These are phyloP conservation scores for Ophiosphaerella korrae DNA, from an alignment of 2,329 filamentous ascomycete genomes.

Conservation along the genomic window DNA sequence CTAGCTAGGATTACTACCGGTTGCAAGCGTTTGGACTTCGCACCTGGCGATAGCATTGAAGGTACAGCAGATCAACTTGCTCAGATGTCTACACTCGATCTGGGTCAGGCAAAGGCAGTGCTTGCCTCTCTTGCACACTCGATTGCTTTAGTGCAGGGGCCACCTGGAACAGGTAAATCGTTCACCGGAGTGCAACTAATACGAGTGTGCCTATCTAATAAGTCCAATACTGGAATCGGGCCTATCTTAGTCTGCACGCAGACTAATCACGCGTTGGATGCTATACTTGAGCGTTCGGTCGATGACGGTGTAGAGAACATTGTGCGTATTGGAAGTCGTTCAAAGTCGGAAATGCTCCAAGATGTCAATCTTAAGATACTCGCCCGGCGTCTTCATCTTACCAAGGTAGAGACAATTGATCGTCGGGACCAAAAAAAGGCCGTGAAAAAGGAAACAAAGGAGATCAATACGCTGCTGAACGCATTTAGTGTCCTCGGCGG, in stretches of 20 bases:
- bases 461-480: slow-evolving; percentile 7
- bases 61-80: background rate
- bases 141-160: slow-evolving; percentile 69
- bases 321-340: slow-evolving; percentile 65
- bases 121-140: slow-evolving; percentile 58
- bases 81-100: slow-evolving; percentile 53
- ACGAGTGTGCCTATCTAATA: slow-evolving; percentile 57
- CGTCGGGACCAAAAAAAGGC: slow-evolving; percentile 24
- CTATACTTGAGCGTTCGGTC: slow-evolving; percentile 64
- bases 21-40: background rate
- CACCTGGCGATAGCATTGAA: background rate
- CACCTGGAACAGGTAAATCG: slow-evolving; percentile 72
- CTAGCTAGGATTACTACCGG: background rate
- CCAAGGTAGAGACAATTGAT: slow-evolving; percentile 25
- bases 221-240: slow-evolving; percentile 42
- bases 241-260: slow-evolving; percentile 49
- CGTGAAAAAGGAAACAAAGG: background rate
- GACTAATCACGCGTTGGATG: slow-evolving; percentile 59
- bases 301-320: slow-evolving; percentile 55
- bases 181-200: slow-evolving; percentile 66
- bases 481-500: slow-evolving; percentile 21
- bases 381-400: background rate
- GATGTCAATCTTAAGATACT: slow-evolving; percentile 53
- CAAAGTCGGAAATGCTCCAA: slow-evolving; percentile 59
- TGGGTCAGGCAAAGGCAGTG: slow-evolving; percentile 56